Evolutionary conservation across 1,284 basidiomycete genomes (phyloP), one percentile per base, ranked within the genome.

Genomic region (Tausonia pullulans): DNA sequence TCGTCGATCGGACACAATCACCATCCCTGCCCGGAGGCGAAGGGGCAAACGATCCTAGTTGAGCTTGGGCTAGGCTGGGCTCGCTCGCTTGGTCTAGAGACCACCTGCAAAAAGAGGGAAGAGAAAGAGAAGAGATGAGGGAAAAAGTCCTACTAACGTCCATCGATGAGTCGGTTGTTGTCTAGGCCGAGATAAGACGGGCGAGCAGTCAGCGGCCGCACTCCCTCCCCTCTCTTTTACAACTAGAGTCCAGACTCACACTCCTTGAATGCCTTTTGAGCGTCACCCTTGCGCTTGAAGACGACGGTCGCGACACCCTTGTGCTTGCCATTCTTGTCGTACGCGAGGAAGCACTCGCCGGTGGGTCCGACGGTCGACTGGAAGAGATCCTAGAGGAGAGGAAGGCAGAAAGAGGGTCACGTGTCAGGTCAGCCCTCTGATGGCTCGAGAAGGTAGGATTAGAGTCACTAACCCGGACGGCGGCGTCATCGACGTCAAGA

Each of bases 151-250:
- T 86, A 96, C 94, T 93, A 88, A 98, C 94, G 96, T 81, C 93
- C 91, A 86, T 98, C 95, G 83, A 98, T 95, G 80, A 98, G 87
- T 76, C 95, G 87, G 80, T 93, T 92, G 84, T 98, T 92, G 83
- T 98, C 76, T 77, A 46, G 40, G 8, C 46, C 64, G 46, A 71
- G 69, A 46, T 8, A 40, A 45, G 39, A 5, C 27, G 27, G 27
- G 27, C 27, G 27, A 27, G 27, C 27, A 27, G 27, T 27, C 27
- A 27, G 27, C 27, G 27, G 27, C 27, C 27, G 27, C 27, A 14
- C 40, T 49, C 46, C 3, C 53, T 16, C 40, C 9, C 7, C 43
- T 59, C 40, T 11, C 43, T 8, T 27, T 27, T 27, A 27, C 27
- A 27, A 27, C 27, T 27, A 27, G 27, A 43, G 39, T 14, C 6